Conservation (phyloP, 371 early-diverging fungal genomes). For the Mortierella sp. region DNA sequence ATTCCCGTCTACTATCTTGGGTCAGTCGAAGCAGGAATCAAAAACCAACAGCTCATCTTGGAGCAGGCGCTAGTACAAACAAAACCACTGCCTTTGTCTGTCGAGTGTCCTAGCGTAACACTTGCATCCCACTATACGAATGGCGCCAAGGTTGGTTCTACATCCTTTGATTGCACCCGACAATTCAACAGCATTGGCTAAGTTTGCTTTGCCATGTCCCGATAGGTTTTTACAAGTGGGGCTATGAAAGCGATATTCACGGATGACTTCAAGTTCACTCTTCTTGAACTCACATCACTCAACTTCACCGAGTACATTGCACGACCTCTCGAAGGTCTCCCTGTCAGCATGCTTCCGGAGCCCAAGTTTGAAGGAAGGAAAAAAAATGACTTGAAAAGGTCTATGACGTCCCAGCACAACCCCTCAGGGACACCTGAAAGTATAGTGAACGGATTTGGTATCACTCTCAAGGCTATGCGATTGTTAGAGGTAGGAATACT, state of each 20-base stretch:
- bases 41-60: slow-evolving; percentile 24
- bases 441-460: slow-evolving; percentile 38
- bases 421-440: slow-evolving; percentile 26
- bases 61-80: slow-evolving; percentile 11
- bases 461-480: slow-evolving; percentile 25
- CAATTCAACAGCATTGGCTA: not conserved
- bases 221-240: slow-evolving; percentile 33
- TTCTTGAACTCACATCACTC: slow-evolving; percentile 20
- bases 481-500: slow-evolving; percentile 26
- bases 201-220: not conserved
- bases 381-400: slow-evolving; percentile 21
- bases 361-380: slow-evolving; percentile 31
- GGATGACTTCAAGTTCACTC: slow-evolving; percentile 28
- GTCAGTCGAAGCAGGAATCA: slow-evolving; percentile 32
- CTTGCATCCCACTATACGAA: slow-evolving; percentile 27
- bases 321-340: slow-evolving; percentile 18
- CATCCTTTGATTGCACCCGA: not conserved
- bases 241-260: slow-evolving; percentile 31
- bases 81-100: slow-evolving; percentile 12
- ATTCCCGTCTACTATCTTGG: slow-evolving; percentile 28
- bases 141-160: slow-evolving; percentile 29
- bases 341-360: slow-evolving; percentile 11
- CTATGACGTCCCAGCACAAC: slow-evolving; percentile 7
- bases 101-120: slow-evolving; percentile 27
- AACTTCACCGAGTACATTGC: slow-evolving; percentile 26